These are phyloP conservation scores for Lathyrus aphaca DNA, from an alignment of 306 rosid genomes.

Conservation along the genomic window DNA sequence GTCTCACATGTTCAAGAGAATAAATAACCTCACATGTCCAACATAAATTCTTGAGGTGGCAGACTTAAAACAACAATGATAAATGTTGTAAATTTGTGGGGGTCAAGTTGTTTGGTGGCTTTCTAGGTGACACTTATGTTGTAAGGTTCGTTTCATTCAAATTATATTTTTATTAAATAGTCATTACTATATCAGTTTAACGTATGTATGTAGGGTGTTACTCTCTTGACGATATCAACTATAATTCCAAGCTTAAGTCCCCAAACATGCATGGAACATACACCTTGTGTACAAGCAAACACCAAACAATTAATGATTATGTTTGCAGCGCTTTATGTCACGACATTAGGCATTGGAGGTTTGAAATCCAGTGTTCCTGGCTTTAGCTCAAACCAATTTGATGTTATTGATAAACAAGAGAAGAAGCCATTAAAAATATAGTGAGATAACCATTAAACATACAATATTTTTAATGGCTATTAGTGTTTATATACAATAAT, in stretches of 20 bases:
- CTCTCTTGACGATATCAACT: conserved; percentile 80
- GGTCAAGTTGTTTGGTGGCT: conserved; percentile 66
- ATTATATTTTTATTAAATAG: not conserved
- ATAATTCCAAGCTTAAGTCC: conserved; percentile 75
- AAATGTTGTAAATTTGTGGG: not conserved
- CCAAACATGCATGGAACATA: conserved; percentile 51
- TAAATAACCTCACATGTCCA: too few species aligned
- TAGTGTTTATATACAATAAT: too few species aligned
- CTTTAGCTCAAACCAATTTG: conserved; percentile 87
- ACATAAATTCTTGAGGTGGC: too few species aligned
- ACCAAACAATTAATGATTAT: conserved; percentile 55
- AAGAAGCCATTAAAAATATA: too few species aligned
- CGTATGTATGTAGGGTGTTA: conserved; percentile 59
- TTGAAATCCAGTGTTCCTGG: conserved; percentile 86
- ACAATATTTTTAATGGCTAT: too few species aligned
- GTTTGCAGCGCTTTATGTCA: conserved; percentile 65
- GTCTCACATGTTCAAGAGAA: too few species aligned
- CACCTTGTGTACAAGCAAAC: conserved; percentile 55
- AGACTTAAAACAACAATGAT: not conserved
- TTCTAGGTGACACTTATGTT: conserved; percentile 82
- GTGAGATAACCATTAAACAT: too few species aligned
- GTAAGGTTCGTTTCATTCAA: conserved; percentile 59
- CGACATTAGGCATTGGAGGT: conserved; percentile 86
- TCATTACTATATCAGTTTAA: too few species aligned
- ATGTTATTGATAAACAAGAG: conserved; percentile 60